These are phyloP conservation scores for Coffea eugenioides DNA, from an alignment of 257 asterid species.

Conservation along the genomic window DNA sequence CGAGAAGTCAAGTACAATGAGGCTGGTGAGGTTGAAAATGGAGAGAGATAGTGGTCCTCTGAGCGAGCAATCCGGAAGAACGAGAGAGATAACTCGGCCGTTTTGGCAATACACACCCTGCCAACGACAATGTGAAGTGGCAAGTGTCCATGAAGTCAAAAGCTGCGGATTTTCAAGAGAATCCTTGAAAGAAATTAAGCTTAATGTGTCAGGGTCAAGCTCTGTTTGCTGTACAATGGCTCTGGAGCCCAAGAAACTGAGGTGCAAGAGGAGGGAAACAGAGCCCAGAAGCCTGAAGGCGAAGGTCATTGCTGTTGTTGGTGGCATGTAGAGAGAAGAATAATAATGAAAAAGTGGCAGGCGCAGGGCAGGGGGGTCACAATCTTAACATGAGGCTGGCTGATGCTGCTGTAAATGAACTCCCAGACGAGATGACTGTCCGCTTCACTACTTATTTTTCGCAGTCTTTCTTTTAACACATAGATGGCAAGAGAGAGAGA, in stretches of 20 bases:
- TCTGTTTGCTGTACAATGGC: constrained; percentile 17
- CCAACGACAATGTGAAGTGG: constrained; percentile 67
- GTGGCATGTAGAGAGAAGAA: not conserved
- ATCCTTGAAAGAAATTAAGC: constrained; percentile 51
- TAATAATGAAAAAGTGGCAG: not conserved
- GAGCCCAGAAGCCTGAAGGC: constrained; percentile 6
- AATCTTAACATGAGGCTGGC: not conserved
- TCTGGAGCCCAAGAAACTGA: constrained; percentile 20
- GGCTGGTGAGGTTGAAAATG: constrained; percentile 48
- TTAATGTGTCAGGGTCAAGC: constrained; percentile 37
- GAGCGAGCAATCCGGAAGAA: constrained; percentile 46
- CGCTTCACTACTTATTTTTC: not conserved
- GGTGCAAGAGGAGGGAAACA: constrained; percentile 22
- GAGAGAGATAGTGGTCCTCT: constrained; percentile 44
- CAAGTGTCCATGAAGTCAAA: constrained; percentile 54
- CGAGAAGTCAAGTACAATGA: constrained; percentile 57
- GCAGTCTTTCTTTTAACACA: not conserved
- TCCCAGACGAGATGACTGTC: not conserved
- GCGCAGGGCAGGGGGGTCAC: not conserved
- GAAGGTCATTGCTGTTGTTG: constrained; percentile 17
- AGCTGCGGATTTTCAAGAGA: constrained; percentile 49
- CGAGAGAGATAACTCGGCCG: constrained; percentile 53
- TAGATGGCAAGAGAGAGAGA: not conserved
- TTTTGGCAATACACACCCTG: constrained; percentile 58
- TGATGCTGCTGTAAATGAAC: not conserved